phyloP scores from a whole-genome alignment of 106 monocot species.

The Vanilla planifolia region DNA sequence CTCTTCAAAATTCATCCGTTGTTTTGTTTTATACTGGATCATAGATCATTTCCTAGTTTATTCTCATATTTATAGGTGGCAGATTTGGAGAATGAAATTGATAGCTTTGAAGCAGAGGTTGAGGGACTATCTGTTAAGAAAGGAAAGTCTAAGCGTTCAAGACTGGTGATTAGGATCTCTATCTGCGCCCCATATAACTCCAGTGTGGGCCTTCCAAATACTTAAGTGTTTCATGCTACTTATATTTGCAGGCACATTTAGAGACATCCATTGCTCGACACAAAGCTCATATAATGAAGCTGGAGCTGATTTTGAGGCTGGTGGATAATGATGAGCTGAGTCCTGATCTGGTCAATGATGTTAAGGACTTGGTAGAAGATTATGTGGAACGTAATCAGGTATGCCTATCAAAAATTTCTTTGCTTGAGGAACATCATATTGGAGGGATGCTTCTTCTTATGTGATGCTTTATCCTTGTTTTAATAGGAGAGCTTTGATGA shows the following conservation, averaged over 20 bases:
- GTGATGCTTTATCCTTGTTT: background rate
- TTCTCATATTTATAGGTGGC: too few species aligned
- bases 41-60: background rate
- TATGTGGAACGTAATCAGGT: conserved; percentile 99
- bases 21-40: background rate
- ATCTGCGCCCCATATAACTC: background rate
- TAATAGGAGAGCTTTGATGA: conserved; percentile 87
- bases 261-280: conserved; percentile 86
- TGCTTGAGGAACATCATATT: background rate
- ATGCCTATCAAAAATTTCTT: background rate
- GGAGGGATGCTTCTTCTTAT: background rate
- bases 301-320: conserved; percentile 92
- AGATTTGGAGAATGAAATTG: conserved; percentile 89
- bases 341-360: conserved; percentile 96
- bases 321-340: conserved; percentile 97
- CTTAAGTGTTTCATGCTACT: background rate
- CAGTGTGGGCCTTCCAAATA: background rate
- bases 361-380: conserved; percentile 93
- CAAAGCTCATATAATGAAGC: conserved; percentile 94
- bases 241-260: conserved; percentile 61
- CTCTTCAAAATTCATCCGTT: too few species aligned
- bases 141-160: conserved; percentile 80
- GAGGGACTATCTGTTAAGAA: conserved; percentile 95
- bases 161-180: conserved; percentile 36
- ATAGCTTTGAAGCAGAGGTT: conserved; percentile 90